Evolutionary conservation across 2,329 filamentous ascomycete genomes (phyloP).

Genomic region (Biscogniauxia mediterranea): DNA sequence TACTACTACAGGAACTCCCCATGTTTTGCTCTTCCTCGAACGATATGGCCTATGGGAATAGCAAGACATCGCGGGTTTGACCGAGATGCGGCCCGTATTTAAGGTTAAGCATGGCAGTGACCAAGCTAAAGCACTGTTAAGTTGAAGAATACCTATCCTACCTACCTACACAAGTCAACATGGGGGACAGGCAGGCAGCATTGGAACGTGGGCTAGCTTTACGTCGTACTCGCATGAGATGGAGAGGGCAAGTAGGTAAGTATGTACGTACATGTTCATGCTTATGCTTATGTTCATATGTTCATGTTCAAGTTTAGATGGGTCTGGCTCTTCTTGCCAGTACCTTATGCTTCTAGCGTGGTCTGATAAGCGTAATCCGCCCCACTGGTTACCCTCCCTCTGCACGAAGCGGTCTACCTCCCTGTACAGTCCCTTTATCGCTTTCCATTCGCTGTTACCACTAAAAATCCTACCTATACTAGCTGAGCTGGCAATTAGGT

Average conservation of each 20-base stretch:
- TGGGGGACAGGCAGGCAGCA: too few relatives aligned
- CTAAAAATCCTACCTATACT: not conserved
- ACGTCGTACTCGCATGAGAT: not conserved
- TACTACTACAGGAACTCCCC: not conserved
- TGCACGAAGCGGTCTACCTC: not conserved
- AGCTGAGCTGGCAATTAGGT: not conserved
- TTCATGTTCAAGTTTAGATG: not conserved
- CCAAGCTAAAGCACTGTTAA: not conserved
- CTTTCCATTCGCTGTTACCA: not conserved
- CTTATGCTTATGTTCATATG: not conserved
- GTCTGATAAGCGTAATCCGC: not conserved
- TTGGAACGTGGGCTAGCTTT: too few relatives aligned
- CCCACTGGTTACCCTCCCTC: not conserved
- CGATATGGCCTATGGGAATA: too few relatives aligned
- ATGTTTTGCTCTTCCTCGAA: too few relatives aligned
- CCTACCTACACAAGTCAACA: too few relatives aligned
- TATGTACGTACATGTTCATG: not conserved
- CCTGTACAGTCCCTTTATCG: not conserved
- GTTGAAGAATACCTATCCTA: not conserved
- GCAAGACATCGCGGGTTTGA: not conserved
- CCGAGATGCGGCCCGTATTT: not conserved
- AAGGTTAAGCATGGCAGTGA: not conserved
- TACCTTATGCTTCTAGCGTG: not conserved
- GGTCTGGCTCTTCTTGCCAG: not conserved
- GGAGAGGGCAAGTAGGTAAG: not conserved